Evolutionary conservation across 2,329 filamentous ascomycete genomes (phyloP), one percentile per base, ranked within the genome.

Genomic region (Nothophoma quercina): DNA sequence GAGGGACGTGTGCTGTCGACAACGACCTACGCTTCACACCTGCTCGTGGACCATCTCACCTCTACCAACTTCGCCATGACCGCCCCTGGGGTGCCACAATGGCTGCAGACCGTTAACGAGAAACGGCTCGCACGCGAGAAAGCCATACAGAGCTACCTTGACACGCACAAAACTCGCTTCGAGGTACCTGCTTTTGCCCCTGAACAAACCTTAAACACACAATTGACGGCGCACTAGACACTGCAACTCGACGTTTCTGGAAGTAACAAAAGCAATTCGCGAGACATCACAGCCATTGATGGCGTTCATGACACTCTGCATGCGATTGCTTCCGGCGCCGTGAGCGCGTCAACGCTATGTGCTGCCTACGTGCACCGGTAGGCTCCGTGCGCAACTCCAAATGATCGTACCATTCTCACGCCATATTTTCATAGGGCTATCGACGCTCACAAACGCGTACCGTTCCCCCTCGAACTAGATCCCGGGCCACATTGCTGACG

Each of bases 401-500:
- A 21, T 26, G 15, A 55, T 71, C 64, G 59, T 62, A 41, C 56
- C 60, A 72, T 69, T 58, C 70, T 74, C 71, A 74, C 71, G 64
- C 70, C 66, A 73, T 49, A 18, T 32, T 54, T 38, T 35, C 16
- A 15, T 58, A 72, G 70, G 35, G 66, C 69, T 15, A 58, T 71
- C 35, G 53, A 61, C 45, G 70, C 69, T 49, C 70, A 73, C 55
- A 49, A 48, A 47, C 60, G 45, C 34, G 69, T 73, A 73, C 55
- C 28, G 49, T 50, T 42, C 48, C 55, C 44, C 25, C 45, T 29
- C 19, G 26, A 43, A 2, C 18, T 16, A 19, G 30, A 10, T n/a
- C 10, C 22, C 32, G 7, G n/a, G 18, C 34, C 21, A 36, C 25
- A 25, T 28, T 41, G 48, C 62, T 68, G 47, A 66, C 58, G 80